These are phyloP conservation scores for Sungouiella blattae DNA, from an alignment of 805 yeast species.

Conservation along the genomic window DNA sequence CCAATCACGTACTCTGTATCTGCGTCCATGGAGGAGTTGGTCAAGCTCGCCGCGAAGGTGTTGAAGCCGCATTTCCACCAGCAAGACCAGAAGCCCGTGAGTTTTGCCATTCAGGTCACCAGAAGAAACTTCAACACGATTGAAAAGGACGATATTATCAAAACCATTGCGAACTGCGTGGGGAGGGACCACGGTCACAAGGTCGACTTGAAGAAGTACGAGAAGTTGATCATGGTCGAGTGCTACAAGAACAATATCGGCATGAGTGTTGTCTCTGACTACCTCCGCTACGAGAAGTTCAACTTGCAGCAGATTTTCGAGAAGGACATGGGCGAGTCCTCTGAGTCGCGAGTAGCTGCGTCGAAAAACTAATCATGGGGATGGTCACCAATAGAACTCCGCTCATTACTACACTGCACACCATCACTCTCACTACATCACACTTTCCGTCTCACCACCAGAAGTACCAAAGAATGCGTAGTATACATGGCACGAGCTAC, in stretches of 20 bases:
- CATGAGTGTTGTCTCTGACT: conserved; percentile 73
- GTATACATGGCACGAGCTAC: too few relatives aligned
- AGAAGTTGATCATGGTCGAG: conserved; percentile 76
- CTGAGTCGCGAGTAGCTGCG: conserved; percentile 11
- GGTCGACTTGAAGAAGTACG: conserved; percentile 78
- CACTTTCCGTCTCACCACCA: too few relatives aligned
- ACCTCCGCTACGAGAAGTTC: conserved; percentile 58
- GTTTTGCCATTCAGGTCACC: conserved; percentile 79
- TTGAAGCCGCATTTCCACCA: conserved; percentile 65
- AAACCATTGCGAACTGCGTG: conserved; percentile 64
- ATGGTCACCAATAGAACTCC: too few relatives aligned
- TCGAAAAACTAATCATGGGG: background rate
- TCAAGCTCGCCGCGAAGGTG: conserved; percentile 55
- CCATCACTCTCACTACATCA: too few relatives aligned
- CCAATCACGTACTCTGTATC: conserved; percentile 77
- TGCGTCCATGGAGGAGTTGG: conserved; percentile 66
- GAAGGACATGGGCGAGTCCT: conserved; percentile 24
- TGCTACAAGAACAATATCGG: conserved; percentile 89
- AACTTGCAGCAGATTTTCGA: conserved; percentile 82
- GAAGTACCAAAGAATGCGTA: too few relatives aligned
- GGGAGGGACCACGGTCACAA: conserved; percentile 67
- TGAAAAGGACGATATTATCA: conserved; percentile 70
- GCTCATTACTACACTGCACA: background rate
- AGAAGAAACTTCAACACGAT: conserved; percentile 75
- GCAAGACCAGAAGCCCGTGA: conserved; percentile 34